Base-by-base conservation (phyloP, 75 land plant genomes). In the Chamaecyparis obtusa region DNA sequence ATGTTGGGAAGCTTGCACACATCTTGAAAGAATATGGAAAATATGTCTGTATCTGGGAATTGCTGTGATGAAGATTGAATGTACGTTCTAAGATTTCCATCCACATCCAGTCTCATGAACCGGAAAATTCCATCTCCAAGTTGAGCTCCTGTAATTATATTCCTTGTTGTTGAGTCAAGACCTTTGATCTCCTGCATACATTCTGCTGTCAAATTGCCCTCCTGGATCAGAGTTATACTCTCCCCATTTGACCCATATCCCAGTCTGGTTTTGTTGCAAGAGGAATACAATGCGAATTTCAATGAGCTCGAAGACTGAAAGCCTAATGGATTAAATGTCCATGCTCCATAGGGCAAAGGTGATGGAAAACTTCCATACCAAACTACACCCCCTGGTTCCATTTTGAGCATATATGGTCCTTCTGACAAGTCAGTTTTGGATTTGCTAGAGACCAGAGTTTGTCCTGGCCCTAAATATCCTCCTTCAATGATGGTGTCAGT, bases 401-500 rank as follows among this genome's bases (percentile, higher is more conserved):
- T 79, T 86, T 71, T 64, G 17, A 86, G 55, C 49, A 46, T 76
- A 75, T 86, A 86, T 8, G 77, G 51, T 21, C 88, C 88, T 49
- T 51, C 35, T 21, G 85, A 54, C 27, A 80, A 82, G 10, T 83
- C 85, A 24, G 33, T 46, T 32, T 15, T 17, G 44, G 82, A 79
- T 39, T 79, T 37, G 24, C 10, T 74, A 9, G 55, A 43, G 43
- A 79, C 24, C 32, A 87, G 84, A 19, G 54, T 49, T 82, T 75
- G 60, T 32, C 84, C 84, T 17, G 86, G 49, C 37, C 35, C 33
- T 8, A 91, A 67, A 54, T n/a, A 24, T 81, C 87, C 91, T 16
- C 91, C 92, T 11, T 67, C 43, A 48, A 91, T 37, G 6, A 91
- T 85, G 35, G 91, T 87, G 75, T 89, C 88, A 0, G 92, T 91